Evolutionary conservation across 2,329 filamentous ascomycete species (phyloP).

Genomic region (Alternaria ventricosa): DNA sequence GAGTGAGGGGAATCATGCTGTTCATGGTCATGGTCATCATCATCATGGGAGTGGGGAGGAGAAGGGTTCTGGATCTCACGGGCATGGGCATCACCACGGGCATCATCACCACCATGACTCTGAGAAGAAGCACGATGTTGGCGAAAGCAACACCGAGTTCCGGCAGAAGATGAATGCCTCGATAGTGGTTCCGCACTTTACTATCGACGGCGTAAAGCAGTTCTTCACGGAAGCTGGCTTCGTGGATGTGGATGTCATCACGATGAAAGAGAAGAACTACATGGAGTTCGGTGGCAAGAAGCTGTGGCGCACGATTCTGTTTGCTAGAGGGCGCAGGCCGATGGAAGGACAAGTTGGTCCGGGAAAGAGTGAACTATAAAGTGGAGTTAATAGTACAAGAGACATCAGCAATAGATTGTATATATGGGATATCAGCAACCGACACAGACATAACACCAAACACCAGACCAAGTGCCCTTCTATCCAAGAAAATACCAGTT

Average conservation of each 20-base stretch:
- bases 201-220: conserved; percentile 61
- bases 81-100: conserved; percentile 12
- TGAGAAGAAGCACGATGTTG: conserved; percentile 9
- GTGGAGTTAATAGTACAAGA: no score
- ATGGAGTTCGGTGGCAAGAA: conserved; percentile 51
- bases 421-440: background rate
- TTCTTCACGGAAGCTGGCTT: conserved; percentile 70
- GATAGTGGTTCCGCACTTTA: conserved; percentile 72
- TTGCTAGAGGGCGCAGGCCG: conserved; percentile 59
- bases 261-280: conserved; percentile 59
- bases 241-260: conserved; percentile 63
- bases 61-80: conserved; percentile 4
- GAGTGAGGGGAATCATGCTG: conserved; percentile 33
- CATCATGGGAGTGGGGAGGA: conserved; percentile 25
- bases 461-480: background rate
- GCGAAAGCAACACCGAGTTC: conserved; percentile 10
- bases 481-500: background rate
- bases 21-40: conserved; percentile 27
- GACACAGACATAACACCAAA: background rate
- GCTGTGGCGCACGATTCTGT: conserved; percentile 55
- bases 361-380: conserved; percentile 35
- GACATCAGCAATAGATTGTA: background rate
- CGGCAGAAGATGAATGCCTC: conserved; percentile 55
- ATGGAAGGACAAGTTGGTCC: conserved; percentile 8
- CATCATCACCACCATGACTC: conserved; percentile 14